Evolutionary conservation across 495 filamentous ascomycete species (phyloP), one percentile per base, ranked within the genome.

Genomic region (Clohesyomyces aquaticus): DNA sequence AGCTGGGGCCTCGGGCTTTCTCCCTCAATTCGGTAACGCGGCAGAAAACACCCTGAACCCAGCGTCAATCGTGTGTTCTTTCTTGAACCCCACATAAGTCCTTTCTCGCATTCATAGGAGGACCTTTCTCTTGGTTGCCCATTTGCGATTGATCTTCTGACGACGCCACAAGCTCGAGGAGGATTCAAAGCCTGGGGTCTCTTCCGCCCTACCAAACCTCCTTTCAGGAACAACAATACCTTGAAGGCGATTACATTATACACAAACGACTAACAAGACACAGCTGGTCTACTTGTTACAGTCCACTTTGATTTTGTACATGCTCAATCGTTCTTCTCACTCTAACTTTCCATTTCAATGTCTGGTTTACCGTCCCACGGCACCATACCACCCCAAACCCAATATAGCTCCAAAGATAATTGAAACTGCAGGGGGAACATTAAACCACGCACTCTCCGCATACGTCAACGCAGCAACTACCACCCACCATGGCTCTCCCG

Each of bases 401-500:
- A 88, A 72, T 8, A 84, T 72, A 8, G 79, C 87, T n/a, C 89
- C 88, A 14, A 85, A 43, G 0, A 89, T 16, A 71, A 92, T 91
- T 1, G 86, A 83, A n/a, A 78, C 50, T 0, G 87, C 82, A 0
- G 88, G 81, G 8, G 77, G 77, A 0, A 90, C 67, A 3, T 73
- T 71, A 72, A 89, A 90, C 80, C 84, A 89, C 21, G 79, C 76
- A 27, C 81, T 82, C n/a, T 78, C 82, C 0, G 84, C 83, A 76
- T 83, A 92, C 18, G 81, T 84, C 8, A 84, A 79, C 6, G 85
- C 82, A 0, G 85, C 78, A 27, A 75, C 79, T 10, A 88, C 87
- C 38, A 88, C 82, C 88, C 87, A 90, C 89, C 87, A 90, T n/a
- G 87, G 83, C 66, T 90, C 87, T 43, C 78, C 77, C 0, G 77